Evolutionary conservation across 2,329 filamentous ascomycete species (phyloP).

Genomic region (Fusarium haematococcum): DNA sequence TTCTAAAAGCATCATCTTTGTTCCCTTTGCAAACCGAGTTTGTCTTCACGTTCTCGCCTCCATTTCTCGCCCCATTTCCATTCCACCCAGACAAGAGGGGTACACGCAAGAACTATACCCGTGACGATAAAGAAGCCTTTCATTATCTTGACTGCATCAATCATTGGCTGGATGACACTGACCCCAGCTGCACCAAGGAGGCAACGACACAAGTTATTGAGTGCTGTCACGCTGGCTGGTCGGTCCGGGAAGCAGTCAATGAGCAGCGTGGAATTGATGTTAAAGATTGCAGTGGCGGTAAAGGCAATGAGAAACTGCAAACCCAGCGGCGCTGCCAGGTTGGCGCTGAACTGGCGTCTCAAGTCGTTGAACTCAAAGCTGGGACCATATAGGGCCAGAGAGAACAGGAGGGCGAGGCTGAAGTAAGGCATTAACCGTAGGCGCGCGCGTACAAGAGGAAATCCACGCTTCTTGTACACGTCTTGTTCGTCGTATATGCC

Average conservation of each 20-base stretch:
- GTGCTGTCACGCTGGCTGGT: slow-evolving; percentile 48
- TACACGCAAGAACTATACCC: background rate
- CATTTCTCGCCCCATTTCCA: background rate
- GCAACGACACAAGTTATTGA: slow-evolving; percentile 50
- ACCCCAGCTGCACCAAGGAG: slow-evolving; percentile 46
- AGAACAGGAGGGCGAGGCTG: slow-evolving; percentile 50
- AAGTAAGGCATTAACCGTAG: slow-evolving; percentile 56
- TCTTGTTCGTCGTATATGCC: slow-evolving; percentile 45
- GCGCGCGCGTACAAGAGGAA: slow-evolving; percentile 57
- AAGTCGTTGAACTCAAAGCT: slow-evolving; percentile 28
- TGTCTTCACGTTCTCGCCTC: background rate
- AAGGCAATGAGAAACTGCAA: slow-evolving; percentile 52
- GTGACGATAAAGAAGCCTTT: slow-evolving; percentile 9
- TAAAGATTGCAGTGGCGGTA: slow-evolving; percentile 52
- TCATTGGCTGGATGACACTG: slow-evolving; percentile 20
- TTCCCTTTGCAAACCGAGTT: background rate
- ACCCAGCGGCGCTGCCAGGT: slow-evolving; percentile 43
- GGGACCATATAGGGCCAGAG: slow-evolving; percentile 52
- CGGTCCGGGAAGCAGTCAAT: slow-evolving; percentile 48
- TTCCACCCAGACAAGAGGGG: slow-evolving; percentile 9
- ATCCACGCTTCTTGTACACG: slow-evolving; percentile 27
- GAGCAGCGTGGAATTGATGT: slow-evolving; percentile 49
- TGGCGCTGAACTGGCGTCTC: background rate
- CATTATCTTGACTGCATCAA: slow-evolving; percentile 7
- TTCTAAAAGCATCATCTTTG: background rate